Evolutionary conservation across 345 rosid species (phyloP).

Genomic region (Boechera divaricarpa): DNA sequence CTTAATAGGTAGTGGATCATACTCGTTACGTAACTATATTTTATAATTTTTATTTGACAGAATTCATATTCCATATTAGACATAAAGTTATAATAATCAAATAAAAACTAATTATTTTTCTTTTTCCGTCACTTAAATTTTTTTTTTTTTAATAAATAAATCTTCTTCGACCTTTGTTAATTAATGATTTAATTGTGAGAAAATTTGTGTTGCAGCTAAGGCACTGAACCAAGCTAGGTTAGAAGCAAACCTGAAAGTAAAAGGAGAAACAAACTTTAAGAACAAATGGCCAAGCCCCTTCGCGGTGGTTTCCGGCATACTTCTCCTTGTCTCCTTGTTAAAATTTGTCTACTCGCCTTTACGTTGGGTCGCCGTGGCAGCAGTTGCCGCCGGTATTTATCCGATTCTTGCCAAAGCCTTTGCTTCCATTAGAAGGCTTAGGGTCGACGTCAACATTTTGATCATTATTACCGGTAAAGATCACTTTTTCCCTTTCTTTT

Average conservation of each 20-base stretch:
- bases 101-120: not conserved
- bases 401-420: constrained; percentile 63
- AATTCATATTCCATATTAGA: constrained; percentile 13
- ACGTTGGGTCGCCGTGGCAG: constrained; percentile 72
- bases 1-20: constrained; percentile 35
- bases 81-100: not conserved
- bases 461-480: constrained; percentile 72
- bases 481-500: not conserved
- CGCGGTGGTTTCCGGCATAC: constrained; percentile 62
- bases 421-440: constrained; percentile 52
- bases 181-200: not conserved
- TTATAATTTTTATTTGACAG: not conserved
- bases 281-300: constrained; percentile 93
- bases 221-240: constrained; percentile 85
- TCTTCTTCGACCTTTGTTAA: not conserved
- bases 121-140: not conserved
- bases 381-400: constrained; percentile 66
- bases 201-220: constrained; percentile 56
- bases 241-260: constrained; percentile 73
- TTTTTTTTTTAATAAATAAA: not conserved
- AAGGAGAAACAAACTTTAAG: constrained; percentile 54
- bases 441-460: constrained; percentile 74
- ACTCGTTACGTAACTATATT: constrained; percentile 31
- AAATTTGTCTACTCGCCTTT: constrained; percentile 65
- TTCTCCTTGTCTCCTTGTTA: constrained; percentile 60